phyloP scores from a whole-genome alignment of 2,329 filamentous ascomycete genomes.

The Coniella vitis region DNA sequence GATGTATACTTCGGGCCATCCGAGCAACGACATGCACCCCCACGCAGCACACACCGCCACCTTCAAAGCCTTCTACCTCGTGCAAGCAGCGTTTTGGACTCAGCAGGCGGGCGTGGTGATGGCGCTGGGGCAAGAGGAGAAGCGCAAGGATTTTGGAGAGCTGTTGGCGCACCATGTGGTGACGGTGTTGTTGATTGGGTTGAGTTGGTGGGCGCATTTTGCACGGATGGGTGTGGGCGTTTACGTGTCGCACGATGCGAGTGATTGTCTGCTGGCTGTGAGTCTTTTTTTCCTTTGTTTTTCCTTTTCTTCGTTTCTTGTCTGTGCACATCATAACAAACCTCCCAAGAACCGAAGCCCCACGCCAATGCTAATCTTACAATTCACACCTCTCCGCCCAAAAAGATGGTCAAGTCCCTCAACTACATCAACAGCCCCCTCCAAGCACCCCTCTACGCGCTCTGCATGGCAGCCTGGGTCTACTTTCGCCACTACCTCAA shows the following conservation, averaged over 20 bases:
- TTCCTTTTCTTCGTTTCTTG: too few relatives aligned
- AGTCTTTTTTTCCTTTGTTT: constrained; percentile 28
- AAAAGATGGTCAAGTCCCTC: constrained; percentile 77
- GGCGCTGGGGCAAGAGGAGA: constrained; percentile 81
- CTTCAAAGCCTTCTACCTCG: constrained; percentile 95
- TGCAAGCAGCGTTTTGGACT: constrained; percentile 91
- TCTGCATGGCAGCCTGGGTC: constrained; percentile 79
- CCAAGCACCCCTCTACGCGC: constrained; percentile 74
- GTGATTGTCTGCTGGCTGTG: constrained; percentile 91
- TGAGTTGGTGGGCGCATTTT: constrained; percentile 94
- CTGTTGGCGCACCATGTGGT: constrained; percentile 88
- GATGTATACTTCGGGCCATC: too few relatives aligned
- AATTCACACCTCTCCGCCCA: too few relatives aligned
- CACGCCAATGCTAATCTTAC: constrained; percentile 8
- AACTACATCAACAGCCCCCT: constrained; percentile 80
- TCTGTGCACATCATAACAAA: too few relatives aligned
- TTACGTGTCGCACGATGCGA: constrained; percentile 91
- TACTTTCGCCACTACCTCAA: constrained; percentile 87
- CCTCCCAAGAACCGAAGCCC: neutral
- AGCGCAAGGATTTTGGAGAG: constrained; percentile 90
- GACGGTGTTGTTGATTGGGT: constrained; percentile 71
- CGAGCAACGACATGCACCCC: constrained; percentile 82
- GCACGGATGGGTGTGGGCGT: constrained; percentile 90
- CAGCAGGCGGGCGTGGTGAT: constrained; percentile 94
- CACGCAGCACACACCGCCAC: constrained; percentile 70